A percentile compares a stretch with the other conserved stretches of the same genome.
Conservation (phyloP, 495 filamentous ascomycete genomes). For the Friedmanniomyces simplex region DNA sequence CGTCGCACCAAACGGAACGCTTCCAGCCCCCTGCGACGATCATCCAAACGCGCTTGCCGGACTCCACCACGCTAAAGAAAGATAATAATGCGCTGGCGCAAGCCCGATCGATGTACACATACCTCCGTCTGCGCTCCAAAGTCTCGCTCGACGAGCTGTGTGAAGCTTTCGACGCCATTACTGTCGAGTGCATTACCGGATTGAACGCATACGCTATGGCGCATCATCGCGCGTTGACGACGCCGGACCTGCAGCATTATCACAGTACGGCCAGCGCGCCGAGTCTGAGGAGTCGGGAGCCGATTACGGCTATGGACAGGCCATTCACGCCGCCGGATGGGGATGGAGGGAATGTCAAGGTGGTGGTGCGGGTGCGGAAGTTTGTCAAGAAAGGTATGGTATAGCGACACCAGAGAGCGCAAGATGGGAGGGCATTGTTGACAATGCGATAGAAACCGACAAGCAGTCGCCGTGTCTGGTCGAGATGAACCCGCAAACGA, state of each 20-base stretch:
- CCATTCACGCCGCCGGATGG: constrained; percentile 31
- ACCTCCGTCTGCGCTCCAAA: constrained; percentile 12
- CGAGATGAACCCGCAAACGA: constrained; percentile 73
- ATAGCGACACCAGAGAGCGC: background rate
- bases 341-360: constrained; percentile 77
- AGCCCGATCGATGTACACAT: constrained; percentile 6
- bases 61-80: too few relatives aligned
- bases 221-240: constrained; percentile 10
- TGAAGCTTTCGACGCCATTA: constrained; percentile 10
- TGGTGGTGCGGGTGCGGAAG: constrained; percentile 83
- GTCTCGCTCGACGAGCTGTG: constrained; percentile 11
- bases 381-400: constrained; percentile 75
- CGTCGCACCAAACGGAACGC: too few relatives aligned
- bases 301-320: constrained; percentile 20
- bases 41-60: too few relatives aligned
- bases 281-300: constrained; percentile 29
- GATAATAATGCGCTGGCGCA: background rate
- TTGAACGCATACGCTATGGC: constrained; percentile 7
- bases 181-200: background rate
- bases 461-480: constrained; percentile 75
- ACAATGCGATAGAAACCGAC: constrained; percentile 57
- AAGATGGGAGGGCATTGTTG: background rate
- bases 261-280: constrained; percentile 31
- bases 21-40: too few relatives aligned
- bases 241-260: constrained; percentile 5